Evolutionary conservation across 148 eudicot species (phyloP).

Genomic region (Camellia sinensis): DNA sequence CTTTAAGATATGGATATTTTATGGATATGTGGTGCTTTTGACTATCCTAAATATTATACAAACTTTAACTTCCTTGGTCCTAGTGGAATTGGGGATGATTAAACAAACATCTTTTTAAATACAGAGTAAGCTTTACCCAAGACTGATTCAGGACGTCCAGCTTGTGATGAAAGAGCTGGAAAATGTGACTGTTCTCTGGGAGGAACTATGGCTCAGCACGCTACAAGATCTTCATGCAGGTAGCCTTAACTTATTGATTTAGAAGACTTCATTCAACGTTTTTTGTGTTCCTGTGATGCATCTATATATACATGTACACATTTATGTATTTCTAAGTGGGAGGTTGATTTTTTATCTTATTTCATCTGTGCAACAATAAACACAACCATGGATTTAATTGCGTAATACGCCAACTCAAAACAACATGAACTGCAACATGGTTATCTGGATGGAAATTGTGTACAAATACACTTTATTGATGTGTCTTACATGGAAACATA

Average conservation of each 20-base stretch:
- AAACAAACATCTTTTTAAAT: slow-evolving; percentile 13
- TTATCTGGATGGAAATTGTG: background rate
- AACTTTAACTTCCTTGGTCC: slow-evolving; percentile 9
- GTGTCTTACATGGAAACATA: background rate
- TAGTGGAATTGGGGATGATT: background rate
- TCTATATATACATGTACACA: background rate
- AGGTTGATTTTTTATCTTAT: background rate
- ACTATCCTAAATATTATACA: background rate
- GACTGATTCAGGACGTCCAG: slow-evolving; percentile 83
- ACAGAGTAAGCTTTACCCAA: slow-evolving; percentile 91
- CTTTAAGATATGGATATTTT: background rate
- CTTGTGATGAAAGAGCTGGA: slow-evolving; percentile 90
- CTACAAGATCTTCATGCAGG: slow-evolving; percentile 99
- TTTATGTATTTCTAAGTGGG: background rate
- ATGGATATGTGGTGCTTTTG: slow-evolving; percentile 7
- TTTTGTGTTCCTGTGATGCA: background rate
- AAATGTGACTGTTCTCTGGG: slow-evolving; percentile 98
- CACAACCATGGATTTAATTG: background rate
- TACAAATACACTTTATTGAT: background rate
- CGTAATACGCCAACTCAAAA: background rate
- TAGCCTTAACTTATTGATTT: slow-evolving; percentile 27
- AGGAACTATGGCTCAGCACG: slow-evolving; percentile 97
- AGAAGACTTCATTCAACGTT: background rate
- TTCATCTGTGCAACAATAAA: background rate
- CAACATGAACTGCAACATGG: background rate